Evolutionary conservation across 2,329 filamentous ascomycete species (phyloP), one percentile per base, ranked within the genome.

Genomic region (Chrysoporthe cubensis): DNA sequence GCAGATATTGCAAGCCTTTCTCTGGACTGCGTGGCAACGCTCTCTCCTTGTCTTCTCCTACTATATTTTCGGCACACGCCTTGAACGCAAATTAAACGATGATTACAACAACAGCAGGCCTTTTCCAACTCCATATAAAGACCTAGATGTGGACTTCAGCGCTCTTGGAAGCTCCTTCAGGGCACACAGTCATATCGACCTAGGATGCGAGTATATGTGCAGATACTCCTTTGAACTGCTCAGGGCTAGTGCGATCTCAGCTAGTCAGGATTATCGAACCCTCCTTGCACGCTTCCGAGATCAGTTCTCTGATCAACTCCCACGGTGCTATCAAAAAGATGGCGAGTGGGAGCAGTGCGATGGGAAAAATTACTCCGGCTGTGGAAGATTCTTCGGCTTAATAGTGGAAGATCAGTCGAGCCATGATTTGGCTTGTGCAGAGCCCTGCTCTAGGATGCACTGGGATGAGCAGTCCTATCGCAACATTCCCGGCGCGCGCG

Each of bases 81-180:
- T 42, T n/a, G 14, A 59, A 40, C 34, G 56, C 32, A 32, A n/a
- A 32, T 13, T 32, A 44, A 48, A n/a, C 50, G 60, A 62, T 48
- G 60, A 50, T 26, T 37, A 50, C 60, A 46, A 32, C 21, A 59
- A 42, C n/a, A 32, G 32, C 40, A 40, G 56, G 56, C 37, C 37
- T 40, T 40, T 40, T 40, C 5, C 37, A 40, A 40, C 4, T 40
- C 37, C 37, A 40, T 40, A 9, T 40, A 9, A 40, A 40, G 37
- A 40, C 37, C 37, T 40, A 4, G 37, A 40, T 9, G 37, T 40
- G 37, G 37, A 9, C 5, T 40, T 40, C 37, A 40, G 37, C 37
- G 37, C 37, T 40, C 37, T 40, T 40, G 37, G 37, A 40, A 40
- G 37, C 37, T 40, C 37, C 9, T 40, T 40, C 9, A 9, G 37